Conservation (phyloP, 2,329 filamentous ascomycete species). For the Beauveria sp. region DNA sequence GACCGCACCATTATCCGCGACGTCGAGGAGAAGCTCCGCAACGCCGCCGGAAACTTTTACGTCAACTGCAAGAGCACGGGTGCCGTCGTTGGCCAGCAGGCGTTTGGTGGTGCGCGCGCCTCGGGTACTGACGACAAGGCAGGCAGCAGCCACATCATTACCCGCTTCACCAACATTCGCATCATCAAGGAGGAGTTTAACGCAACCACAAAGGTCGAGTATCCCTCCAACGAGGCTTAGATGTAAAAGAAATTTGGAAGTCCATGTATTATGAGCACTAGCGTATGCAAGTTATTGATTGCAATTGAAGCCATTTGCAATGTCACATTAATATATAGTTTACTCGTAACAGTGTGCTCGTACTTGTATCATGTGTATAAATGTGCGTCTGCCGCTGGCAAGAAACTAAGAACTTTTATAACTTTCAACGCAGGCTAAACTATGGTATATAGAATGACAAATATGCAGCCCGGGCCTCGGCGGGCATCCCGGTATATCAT, state of each 20-base stretch:
- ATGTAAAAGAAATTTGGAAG: conserved; percentile 2
- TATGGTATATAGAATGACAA: conserved; percentile 6
- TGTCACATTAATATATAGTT: neutral
- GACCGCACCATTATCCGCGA: conserved; percentile 58
- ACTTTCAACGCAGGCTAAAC: conserved; percentile 6
- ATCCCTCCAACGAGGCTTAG: conserved; percentile 64
- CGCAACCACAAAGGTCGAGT: conserved; percentile 53
- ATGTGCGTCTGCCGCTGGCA: neutral
- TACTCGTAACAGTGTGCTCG: neutral
- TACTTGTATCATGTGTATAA: neutral
- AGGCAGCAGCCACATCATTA: conserved; percentile 55
- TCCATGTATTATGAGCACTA: conserved; percentile 9
- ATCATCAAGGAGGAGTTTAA: conserved; percentile 71
- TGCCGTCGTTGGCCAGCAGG: conserved; percentile 65
- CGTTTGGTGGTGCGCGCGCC: conserved; percentile 61
- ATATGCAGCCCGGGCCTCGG: neutral
- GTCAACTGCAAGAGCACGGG: conserved; percentile 77
- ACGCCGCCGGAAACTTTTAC: conserved; percentile 78
- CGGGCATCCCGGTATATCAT: neutral
- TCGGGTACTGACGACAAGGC: conserved; percentile 70
- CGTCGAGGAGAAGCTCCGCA: conserved; percentile 64
- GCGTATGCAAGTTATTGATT: conserved; percentile 5
- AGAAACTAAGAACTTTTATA: neutral
- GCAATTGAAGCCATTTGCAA: neutral
- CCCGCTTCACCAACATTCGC: conserved; percentile 58